Evolutionary conservation across 805 yeast genomes (phyloP).

Genomic region (Barnettozyma siamensis): DNA sequence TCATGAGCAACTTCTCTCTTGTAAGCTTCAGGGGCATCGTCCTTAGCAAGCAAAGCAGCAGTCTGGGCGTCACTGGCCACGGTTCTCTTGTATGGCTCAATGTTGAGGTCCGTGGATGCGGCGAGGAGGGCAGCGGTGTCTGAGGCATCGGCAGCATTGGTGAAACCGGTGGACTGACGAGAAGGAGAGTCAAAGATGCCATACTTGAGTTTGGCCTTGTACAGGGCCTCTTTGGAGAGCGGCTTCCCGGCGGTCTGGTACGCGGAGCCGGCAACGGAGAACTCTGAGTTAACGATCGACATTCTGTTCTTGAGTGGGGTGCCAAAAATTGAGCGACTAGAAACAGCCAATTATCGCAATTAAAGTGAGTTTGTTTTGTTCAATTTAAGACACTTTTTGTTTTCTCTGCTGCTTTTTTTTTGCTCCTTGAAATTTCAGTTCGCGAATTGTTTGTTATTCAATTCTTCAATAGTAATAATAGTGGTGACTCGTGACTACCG

Average conservation of each 20-base stretch:
- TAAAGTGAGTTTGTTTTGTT: too few relatives aligned
- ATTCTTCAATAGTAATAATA: too few relatives aligned
- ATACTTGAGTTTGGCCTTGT: constrained; percentile 65
- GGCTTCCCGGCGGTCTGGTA: constrained; percentile 70
- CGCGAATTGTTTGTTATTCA: too few relatives aligned
- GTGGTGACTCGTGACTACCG: too few relatives aligned
- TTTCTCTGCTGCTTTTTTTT: not conserved
- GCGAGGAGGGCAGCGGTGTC: constrained; percentile 78
- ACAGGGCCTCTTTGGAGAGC: constrained; percentile 66
- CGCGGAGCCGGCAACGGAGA: constrained; percentile 30
- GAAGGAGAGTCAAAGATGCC: constrained; percentile 55
- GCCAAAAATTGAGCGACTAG: not conserved
- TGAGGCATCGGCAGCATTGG: constrained; percentile 48
- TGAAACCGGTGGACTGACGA: constrained; percentile 50
- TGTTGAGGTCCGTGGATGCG: constrained; percentile 55
- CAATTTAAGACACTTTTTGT: not conserved
- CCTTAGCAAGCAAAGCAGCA: constrained; percentile 51
- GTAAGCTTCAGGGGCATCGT: constrained; percentile 44
- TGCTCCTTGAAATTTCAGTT: not conserved
- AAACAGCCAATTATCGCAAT: not conserved
- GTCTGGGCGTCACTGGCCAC: constrained; percentile 59
- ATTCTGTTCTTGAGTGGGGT: constrained; percentile 4
- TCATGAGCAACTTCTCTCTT: constrained; percentile 45
- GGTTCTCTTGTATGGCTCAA: constrained; percentile 58
- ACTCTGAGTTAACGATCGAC: constrained; percentile 21